Conservation (phyloP, 495 filamentous ascomycete genomes). For the Podospora sp. region DNA sequence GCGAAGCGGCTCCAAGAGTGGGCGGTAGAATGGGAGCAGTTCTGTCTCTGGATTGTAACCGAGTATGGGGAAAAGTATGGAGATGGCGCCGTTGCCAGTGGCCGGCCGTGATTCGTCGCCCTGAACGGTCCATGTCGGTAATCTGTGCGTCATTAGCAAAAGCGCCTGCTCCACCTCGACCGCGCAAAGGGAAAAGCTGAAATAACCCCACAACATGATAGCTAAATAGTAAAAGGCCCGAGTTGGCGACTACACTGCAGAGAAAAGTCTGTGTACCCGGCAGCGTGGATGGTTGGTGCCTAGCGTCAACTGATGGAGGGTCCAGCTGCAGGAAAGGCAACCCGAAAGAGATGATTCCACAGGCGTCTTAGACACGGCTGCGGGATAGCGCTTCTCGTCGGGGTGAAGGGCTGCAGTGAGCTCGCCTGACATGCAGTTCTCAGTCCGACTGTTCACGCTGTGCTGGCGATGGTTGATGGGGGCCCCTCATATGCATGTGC, state of each 20-base stretch:
- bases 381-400: background rate
- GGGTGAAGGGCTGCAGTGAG: background rate
- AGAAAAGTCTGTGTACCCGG: background rate
- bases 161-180: background rate
- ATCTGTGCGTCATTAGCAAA: background rate
- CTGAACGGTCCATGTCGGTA: background rate
- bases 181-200: background rate
- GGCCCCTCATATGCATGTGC: background rate
- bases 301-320: background rate
- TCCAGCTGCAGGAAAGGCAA: background rate
- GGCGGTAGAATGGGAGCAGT: conserved; percentile 80
- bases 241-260: background rate
- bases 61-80: conserved; percentile 63
- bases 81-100: background rate
- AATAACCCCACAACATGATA: background rate
- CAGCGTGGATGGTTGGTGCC: background rate
- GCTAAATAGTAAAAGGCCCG: background rate
- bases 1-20: conserved; percentile 75
- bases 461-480: background rate
- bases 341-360: background rate
- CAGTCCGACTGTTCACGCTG: background rate
- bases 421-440: background rate
- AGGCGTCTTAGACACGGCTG: background rate
- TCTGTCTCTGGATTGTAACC: conserved; percentile 85
- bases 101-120: background rate